These are phyloP conservation scores for Bipolaris oryzae DNA, from an alignment of 2,329 filamentous ascomycete genomes.

Conservation along the genomic window DNA sequence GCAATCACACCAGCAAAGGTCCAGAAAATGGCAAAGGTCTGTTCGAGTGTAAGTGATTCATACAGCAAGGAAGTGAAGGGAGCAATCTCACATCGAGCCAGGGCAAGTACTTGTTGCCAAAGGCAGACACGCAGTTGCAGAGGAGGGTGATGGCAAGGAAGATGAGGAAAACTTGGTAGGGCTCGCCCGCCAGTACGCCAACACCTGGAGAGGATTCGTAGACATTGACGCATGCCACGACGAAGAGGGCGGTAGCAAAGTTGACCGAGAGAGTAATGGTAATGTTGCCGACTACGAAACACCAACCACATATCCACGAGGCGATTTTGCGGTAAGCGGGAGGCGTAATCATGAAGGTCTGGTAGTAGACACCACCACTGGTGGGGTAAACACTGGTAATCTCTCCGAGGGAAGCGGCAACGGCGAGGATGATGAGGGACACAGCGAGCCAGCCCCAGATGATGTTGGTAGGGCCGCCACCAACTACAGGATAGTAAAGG, in stretches of 20 bases:
- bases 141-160: slow-evolving; percentile 58
- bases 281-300: slow-evolving; percentile 79
- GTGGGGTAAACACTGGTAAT: slow-evolving; percentile 78
- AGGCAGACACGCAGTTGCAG: slow-evolving; percentile 58
- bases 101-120: slow-evolving; percentile 61
- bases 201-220: slow-evolving; percentile 56
- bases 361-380: slow-evolving; percentile 79
- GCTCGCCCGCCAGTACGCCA: slow-evolving; percentile 52
- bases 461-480: slow-evolving; percentile 70
- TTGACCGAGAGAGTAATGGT: slow-evolving; percentile 84
- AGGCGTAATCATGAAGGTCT: slow-evolving; percentile 75
- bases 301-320: slow-evolving; percentile 76
- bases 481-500: slow-evolving; percentile 68
- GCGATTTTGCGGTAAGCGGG: slow-evolving; percentile 65
- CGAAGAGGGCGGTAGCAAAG: slow-evolving; percentile 68
- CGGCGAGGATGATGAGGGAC: slow-evolving; percentile 70
- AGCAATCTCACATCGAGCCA: slow-evolving; percentile 67
- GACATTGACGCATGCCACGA: slow-evolving; percentile 62
- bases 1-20: slow-evolving; percentile 73
- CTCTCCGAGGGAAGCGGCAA: slow-evolving; percentile 73
- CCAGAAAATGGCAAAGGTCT: slow-evolving; percentile 77
- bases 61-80: slow-evolving; percentile 20
- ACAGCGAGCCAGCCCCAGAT: slow-evolving; percentile 76
- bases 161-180: slow-evolving; percentile 56
- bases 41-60: slow-evolving; percentile 28